Base-by-base conservation (phyloP, 768 basidiomycete genomes). In the Agaricus subrufescens region DNA sequence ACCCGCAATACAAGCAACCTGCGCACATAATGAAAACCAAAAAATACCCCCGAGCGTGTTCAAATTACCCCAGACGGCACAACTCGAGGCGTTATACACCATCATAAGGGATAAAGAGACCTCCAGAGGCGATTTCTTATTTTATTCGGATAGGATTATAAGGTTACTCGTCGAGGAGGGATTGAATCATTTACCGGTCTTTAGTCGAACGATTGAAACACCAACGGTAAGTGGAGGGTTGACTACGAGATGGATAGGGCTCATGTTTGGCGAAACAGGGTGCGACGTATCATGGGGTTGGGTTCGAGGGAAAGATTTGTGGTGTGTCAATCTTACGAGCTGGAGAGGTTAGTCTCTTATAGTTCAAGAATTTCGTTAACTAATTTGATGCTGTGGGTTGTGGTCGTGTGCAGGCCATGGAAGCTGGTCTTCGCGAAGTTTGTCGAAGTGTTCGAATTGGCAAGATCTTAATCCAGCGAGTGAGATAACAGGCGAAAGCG, bases 401-500 rank as follows among this genome's bases (percentile, higher is more conserved):
- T 30, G 15, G 40, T 46, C 34, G 43, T 42, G 42, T 44, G 10
- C 56, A 94, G 90, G 94, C 95, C 1, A 99, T 99, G 96, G 96
- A 99, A 72, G 92, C 91, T 11, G 97, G 96, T 39, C 75, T 99
- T 59, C 79, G 96, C 43, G 96, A 98, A 70, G 96, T 98, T 39
- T 98, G 95, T 74, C 81, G 96, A 62, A 91, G 85, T 64, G 90
- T 92, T 27, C 81, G 96, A 60, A 96, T 99, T 57, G 96, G 96
- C 47, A 99, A 99, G 76, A 98, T 99, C 65, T 77, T 99, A 47
- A 99, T 99, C 59, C 96, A 99, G 73, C 73, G 96, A 68, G 94
- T 93, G 70, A 60, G 81, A 66, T 46, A 40, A 52, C 44, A 49
- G 1, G 29, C 27, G 12, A 48, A 15, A 19, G 29, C 12, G 14